Evolutionary conservation across 2,329 filamentous ascomycete species (phyloP), one percentile per base, ranked within the genome.

Genomic region (Hymenoscyphus scutula): DNA sequence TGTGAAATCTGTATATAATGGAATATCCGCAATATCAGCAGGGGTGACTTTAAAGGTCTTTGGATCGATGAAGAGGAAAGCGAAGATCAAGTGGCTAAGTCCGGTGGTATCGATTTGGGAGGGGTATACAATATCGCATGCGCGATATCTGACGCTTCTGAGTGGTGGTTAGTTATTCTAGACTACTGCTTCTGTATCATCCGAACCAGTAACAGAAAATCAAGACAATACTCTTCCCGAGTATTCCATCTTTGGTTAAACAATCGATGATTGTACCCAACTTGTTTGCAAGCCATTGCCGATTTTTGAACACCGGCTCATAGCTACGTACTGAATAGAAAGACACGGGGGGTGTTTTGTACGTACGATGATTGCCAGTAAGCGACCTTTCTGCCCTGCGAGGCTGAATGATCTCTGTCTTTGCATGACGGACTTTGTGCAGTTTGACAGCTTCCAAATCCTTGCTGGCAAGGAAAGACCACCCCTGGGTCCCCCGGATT

Each of bases 21-120:
- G 23, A 0, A 38, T 62, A 1, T 65, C 68, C 0, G 61, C 58
- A 11, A 25, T n/a, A 48, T 70, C 65, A 62, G 73, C 75, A 0
- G 76, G 72, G 0, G 64, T 59, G 2, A 72, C 62, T 0, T 65
- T 59, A 53, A 70, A 78, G 0, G 74, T 73, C 0, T 56, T 56
- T 0, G 79, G 75, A 48, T 80, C 74, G 56, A 81, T 76, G 27
- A 73, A 74, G 0, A 74, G 76, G 60, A 81, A 82, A 0, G 79
- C 77, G 53, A 74, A 76, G 64, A 77, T 76, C 27, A 78, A 45
- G 55, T 75, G 74, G 1, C 70, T 75, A 15, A 74, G 65, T 0
- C 69, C 71, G 1, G 58, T 64, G 0, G 69, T 74, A 15, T 74
- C 70, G 58, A 80, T 74, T 17, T 77, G 68, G 0, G 55, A 45